phyloP scores from a whole-genome alignment of 306 rosid species.

The Arachis hypogaea region DNA sequence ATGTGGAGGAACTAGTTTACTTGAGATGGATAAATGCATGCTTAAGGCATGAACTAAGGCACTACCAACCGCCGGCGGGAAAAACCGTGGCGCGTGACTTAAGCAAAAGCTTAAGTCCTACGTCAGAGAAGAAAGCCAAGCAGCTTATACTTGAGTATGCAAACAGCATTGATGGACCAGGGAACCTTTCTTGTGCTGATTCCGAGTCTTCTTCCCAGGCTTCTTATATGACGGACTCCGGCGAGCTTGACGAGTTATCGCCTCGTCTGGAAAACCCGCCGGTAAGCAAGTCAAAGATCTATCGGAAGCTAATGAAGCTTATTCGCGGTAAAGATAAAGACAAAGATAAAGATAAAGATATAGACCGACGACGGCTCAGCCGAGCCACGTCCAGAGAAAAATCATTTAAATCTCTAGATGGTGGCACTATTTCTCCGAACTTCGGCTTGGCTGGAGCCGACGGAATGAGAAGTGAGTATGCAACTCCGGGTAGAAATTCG shows the following conservation, averaged over 20 bases:
- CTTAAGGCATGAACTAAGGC: slow-evolving; percentile 75
- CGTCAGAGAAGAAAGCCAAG: slow-evolving; percentile 87
- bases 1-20: slow-evolving; percentile 84
- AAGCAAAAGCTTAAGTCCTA: slow-evolving; percentile 73
- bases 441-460: slow-evolving; percentile 47
- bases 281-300: slow-evolving; percentile 51
- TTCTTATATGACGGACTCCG: slow-evolving; percentile 60
- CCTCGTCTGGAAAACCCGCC: slow-evolving; percentile 41
- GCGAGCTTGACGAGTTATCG: slow-evolving; percentile 57
- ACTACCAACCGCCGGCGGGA: slow-evolving; percentile 68
- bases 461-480: slow-evolving; percentile 41
- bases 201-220: slow-evolving; percentile 77
- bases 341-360: too few relatives aligned
- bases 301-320: slow-evolving; percentile 67
- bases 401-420: slow-evolving; percentile 38
- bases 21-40: slow-evolving; percentile 94
- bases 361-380: slow-evolving; percentile 17
- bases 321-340: slow-evolving; percentile 53
- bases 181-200: slow-evolving; percentile 56
- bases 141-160: slow-evolving; percentile 87
- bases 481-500: slow-evolving; percentile 48
- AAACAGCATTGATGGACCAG: slow-evolving; percentile 48
- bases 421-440: slow-evolving; percentile 36
- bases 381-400: slow-evolving; percentile 47
- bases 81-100: slow-evolving; percentile 84